These are phyloP conservation scores for Vinca minor DNA, from an alignment of 257 asterid species.

Conservation along the genomic window DNA sequence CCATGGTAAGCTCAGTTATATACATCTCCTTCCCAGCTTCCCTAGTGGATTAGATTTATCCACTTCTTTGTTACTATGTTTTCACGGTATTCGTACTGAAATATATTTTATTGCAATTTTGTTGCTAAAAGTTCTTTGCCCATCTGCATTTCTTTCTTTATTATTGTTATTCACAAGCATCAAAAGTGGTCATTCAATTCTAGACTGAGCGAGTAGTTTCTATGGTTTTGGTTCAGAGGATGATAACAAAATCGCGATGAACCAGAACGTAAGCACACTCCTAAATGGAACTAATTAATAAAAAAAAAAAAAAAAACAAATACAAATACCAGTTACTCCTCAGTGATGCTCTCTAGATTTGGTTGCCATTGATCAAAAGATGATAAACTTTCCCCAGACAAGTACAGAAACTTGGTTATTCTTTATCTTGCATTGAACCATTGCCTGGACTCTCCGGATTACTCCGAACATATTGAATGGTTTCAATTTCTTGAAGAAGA, in stretches of 20 bases:
- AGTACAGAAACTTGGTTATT: slow-evolving; percentile 11
- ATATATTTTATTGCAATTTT: not conserved
- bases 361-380: too few species aligned
- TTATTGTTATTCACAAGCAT: too few species aligned
- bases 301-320: too few species aligned
- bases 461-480: not conserved
- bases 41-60: not conserved
- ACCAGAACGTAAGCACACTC: too few species aligned
- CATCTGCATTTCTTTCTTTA: not conserved
- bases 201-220: too few species aligned
- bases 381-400: slow-evolving; percentile 11
- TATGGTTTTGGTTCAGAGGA: too few species aligned
- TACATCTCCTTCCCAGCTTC: not conserved
- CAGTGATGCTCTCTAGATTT: too few species aligned
- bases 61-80: not conserved
- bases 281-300: too few species aligned
- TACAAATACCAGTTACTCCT: too few species aligned
- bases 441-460: slow-evolving; percentile 23
- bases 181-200: too few species aligned
- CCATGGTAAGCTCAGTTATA: not conserved
- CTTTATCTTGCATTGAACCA: not conserved
- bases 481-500: slow-evolving; percentile 5
- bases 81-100: not conserved
- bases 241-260: too few species aligned
- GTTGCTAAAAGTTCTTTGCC: too few species aligned